A percentile compares a stretch with the other conserved stretches of the same genome.
Conservation (phyloP, 306 rosid genomes). For the Astragalus glycyphyllos region DNA sequence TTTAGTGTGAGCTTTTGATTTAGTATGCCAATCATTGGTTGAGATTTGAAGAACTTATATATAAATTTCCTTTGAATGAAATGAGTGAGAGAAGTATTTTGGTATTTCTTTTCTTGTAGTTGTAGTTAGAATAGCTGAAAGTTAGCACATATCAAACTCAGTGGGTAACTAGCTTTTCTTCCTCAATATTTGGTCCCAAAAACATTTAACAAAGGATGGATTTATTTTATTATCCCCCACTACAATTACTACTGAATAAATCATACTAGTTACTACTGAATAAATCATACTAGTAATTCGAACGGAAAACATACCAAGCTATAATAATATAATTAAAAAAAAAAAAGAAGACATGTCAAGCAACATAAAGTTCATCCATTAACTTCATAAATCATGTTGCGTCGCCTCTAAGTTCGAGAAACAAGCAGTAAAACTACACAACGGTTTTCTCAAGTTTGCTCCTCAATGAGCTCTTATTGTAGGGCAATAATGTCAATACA, state of each 20-base stretch:
- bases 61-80: too few species aligned
- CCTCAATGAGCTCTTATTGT: slow-evolving; percentile 42
- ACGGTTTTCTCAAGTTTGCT: slow-evolving; percentile 38
- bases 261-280: neutral
- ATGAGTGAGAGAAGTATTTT: too few species aligned
- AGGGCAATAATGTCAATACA: slow-evolving; percentile 27
- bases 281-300: neutral
- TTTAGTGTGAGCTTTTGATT: too few species aligned
- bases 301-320: neutral
- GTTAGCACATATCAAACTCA: too few species aligned
- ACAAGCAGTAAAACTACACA: slow-evolving; percentile 16
- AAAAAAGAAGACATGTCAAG: neutral
- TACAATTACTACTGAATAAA: slow-evolving; percentile 11
- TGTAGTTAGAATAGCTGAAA: too few species aligned
- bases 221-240: neutral
- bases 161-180: neutral
- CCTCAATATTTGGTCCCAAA: neutral
- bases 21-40: too few species aligned
- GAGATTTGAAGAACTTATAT: too few species aligned
- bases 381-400: slow-evolving; percentile 30
- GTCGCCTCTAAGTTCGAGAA: slow-evolving; percentile 32
- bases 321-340: too few species aligned
- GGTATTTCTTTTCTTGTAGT: too few species aligned
- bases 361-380: slow-evolving; percentile 32
- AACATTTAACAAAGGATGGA: slow-evolving; percentile 4